These are phyloP conservation scores for Silene vulgaris DNA, from an alignment of 179 eudicot genomes.

Conservation along the genomic window DNA sequence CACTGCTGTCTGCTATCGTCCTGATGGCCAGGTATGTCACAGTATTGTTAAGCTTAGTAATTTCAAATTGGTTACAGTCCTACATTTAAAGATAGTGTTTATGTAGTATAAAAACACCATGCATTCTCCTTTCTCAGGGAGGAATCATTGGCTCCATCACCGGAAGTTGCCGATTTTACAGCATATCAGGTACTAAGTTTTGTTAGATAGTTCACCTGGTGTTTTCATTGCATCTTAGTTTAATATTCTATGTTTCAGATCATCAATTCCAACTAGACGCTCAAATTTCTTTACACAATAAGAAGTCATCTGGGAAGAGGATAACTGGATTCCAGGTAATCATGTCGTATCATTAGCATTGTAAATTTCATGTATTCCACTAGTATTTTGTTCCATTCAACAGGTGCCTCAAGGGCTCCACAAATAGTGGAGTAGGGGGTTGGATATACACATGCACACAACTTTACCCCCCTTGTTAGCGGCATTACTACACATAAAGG, in stretches of 20 bases:
- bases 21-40: constrained; percentile 66
- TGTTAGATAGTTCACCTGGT: too few relatives aligned
- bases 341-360: neutral
- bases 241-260: constrained; percentile 34
- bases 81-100: neutral
- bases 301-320: constrained; percentile 69
- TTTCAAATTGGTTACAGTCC: neutral
- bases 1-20: constrained; percentile 76
- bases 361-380: neutral
- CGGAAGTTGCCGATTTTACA: constrained; percentile 67
- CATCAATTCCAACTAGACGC: constrained; percentile 58
- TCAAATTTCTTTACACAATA: constrained; percentile 46
- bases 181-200: constrained; percentile 51
- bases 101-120: neutral
- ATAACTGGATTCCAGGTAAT: constrained; percentile 82
- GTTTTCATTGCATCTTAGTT: too few relatives aligned
- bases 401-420: too few relatives aligned
- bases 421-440: too few relatives aligned
- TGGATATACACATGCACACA: neutral
- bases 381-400: neutral
- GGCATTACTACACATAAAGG: neutral
- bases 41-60: neutral
- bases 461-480: too few relatives aligned
- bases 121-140: constrained; percentile 40
- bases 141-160: constrained; percentile 64